phyloP scores from a whole-genome alignment of 106 monocot species.

The Dendrobium nobile region DNA sequence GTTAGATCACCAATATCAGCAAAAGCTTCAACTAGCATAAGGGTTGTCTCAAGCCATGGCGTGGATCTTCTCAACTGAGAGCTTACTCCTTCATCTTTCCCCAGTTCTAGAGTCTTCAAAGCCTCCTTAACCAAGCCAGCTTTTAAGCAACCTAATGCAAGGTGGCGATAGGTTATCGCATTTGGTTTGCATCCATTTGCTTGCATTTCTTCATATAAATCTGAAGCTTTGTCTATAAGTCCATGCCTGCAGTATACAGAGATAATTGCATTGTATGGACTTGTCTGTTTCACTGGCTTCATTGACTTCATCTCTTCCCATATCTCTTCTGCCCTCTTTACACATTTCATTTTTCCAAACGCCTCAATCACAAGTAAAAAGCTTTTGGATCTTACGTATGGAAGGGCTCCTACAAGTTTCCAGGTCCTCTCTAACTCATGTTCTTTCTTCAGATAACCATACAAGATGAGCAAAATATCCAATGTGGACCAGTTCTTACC shows the following conservation, averaged over 20 bases:
- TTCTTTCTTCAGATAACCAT: slow-evolving; percentile 74
- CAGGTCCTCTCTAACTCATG: slow-evolving; percentile 70
- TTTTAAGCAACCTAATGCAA: slow-evolving; percentile 77
- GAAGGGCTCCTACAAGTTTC: slow-evolving; percentile 53
- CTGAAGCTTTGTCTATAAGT: slow-evolving; percentile 53
- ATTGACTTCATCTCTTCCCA: slow-evolving; percentile 61
- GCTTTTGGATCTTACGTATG: slow-evolving; percentile 67
- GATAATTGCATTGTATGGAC: slow-evolving; percentile 77
- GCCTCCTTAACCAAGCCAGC: slow-evolving; percentile 62
- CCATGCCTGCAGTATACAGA: slow-evolving; percentile 76
- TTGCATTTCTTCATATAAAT: slow-evolving; percentile 68
- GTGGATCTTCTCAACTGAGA: slow-evolving; percentile 64
- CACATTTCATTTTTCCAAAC: slow-evolving; percentile 50
- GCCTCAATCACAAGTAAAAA: slow-evolving; percentile 70
- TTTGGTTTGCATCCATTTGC: slow-evolving; percentile 68
- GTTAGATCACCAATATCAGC: slow-evolving; percentile 59
- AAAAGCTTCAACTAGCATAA: slow-evolving; percentile 55
- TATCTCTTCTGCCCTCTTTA: slow-evolving; percentile 63
- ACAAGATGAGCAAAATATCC: slow-evolving; percentile 80
- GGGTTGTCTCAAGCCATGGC: slow-evolving; percentile 86
- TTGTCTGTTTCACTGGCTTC: slow-evolving; percentile 25
- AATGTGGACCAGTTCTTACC: slow-evolving; percentile 90
- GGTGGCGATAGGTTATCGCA: slow-evolving; percentile 93
- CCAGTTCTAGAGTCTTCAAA: slow-evolving; percentile 56
- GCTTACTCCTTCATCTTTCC: slow-evolving; percentile 36